Base-by-base conservation (phyloP, 805 yeast genomes). In the Metschnikowia gelsemii region DNA sequence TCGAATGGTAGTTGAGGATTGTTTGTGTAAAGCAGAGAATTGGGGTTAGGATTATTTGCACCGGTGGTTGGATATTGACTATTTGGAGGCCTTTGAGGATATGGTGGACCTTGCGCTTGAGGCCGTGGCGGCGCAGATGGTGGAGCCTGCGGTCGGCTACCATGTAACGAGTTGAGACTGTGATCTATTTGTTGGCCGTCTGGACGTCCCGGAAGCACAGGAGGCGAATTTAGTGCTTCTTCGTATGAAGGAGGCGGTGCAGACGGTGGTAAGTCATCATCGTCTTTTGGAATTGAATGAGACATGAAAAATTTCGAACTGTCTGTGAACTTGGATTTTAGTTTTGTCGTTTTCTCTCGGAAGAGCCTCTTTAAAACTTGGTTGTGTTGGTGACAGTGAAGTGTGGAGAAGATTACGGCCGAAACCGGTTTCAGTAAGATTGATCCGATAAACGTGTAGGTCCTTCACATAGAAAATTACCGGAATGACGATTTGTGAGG, bases 241-340 rank as follows among this genome's bases (percentile, higher is more conserved):
- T 68, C 67, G 46, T 76, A 76, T 8, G 73, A 60, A 6, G 82
- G 82, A 4, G 56, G 56, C 3, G 54, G 51, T 1, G 37, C 40
- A 4, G 38, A 28, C n/a, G 38, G 43, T 13, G 34, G 38, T 17
- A 13, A 3, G 17, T 40, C 43, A 21, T 31, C 18, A 2, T 23
- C 43, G 8, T 40, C 35, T 14, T 33, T 31, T 8, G 31, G 32
- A 5, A 24, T 13, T 18, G 13, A 14, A 14, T 24, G 35, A 7
- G 32, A 31, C 36, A 31, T 38, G n/a, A n/a, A n/a, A n/a, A n/a
- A n/a, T n/a, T n/a, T n/a, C n/a, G n/a, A n/a, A n/a, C n/a, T n/a
- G n/a, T n/a, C n/a, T n/a, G n/a, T n/a, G n/a, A n/a, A n/a, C n/a
- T n/a, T n/a, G n/a, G n/a, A n/a, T n/a, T n/a, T n/a, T n/a, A n/a